phyloP scores from a whole-genome alignment of 2,329 filamentous ascomycete genomes.

The Colletotrichum spaethianum region DNA sequence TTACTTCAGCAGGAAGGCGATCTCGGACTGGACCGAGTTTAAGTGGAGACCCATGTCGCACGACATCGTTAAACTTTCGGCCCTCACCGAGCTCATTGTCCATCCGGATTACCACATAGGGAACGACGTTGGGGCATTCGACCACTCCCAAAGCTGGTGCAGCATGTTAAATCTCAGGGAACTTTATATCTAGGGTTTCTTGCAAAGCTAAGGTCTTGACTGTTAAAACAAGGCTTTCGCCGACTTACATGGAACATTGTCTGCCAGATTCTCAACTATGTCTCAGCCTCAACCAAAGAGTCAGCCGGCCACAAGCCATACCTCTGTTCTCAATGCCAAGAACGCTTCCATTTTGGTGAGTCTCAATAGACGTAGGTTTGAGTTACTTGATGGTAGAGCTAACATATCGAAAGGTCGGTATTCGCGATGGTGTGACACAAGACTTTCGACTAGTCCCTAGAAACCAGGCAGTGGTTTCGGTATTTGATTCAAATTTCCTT shows the following conservation, averaged over 20 bases:
- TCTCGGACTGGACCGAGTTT: constrained; percentile 17
- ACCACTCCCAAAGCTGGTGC: too few relatives aligned
- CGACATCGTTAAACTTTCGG: constrained; percentile 2
- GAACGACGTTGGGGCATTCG: too few relatives aligned
- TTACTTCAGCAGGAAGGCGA: background rate
- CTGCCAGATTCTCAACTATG: constrained; percentile 6
- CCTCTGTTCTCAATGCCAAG: constrained; percentile 45
- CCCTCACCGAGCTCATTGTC: constrained; percentile 4
- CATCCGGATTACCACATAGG: background rate
- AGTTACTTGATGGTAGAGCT: background rate
- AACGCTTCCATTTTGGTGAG: constrained; percentile 45
- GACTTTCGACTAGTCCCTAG: constrained; percentile 45
- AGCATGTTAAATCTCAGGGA: background rate
- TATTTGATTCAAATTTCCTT: constrained; percentile 49
- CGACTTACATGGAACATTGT: background rate
- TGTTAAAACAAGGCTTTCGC: background rate
- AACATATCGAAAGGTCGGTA: constrained; percentile 42
- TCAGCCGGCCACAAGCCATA: constrained; percentile 41
- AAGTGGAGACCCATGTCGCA: background rate
- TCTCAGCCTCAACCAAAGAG: constrained; percentile 15
- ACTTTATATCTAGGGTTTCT: background rate
- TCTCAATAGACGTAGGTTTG: too few relatives aligned
- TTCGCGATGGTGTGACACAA: constrained; percentile 46
- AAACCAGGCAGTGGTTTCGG: constrained; percentile 45
- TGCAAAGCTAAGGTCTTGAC: background rate